Base-by-base conservation (phyloP, 768 basidiomycete genomes). In the Rhodotorula babjevae region DNA sequence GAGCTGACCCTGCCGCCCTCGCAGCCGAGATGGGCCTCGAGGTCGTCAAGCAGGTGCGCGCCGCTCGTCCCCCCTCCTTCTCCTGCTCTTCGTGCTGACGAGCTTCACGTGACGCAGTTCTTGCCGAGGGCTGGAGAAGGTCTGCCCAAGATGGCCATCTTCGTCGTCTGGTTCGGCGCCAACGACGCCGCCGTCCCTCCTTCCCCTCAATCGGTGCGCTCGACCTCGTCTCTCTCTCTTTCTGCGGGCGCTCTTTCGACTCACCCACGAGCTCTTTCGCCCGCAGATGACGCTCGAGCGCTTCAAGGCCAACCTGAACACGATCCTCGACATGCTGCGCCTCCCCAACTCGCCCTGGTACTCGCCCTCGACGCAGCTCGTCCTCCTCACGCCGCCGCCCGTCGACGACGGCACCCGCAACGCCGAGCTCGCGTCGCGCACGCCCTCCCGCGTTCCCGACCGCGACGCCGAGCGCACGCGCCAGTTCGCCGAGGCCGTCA, bases 81-180 rank as follows among this genome's bases (percentile, higher is more conserved):
- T 46, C 25, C n/a, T 42, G 23, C 14, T 46, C 44, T 10, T 8
- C 21, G 8, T 33, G 16, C 21, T 49, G 31, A 25, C 33, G 7
- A 6, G 27, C n/a, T 3, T 11, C 50, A 3, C 3, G 16, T 3
- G 15, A 1, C 8, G 9, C 71, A 76, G 69, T 74, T 69, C 67
- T 58, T 73, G 11, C 72, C 76, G 1, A 64, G 62, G 15, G 36
- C 40, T 0, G 61, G 46, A 10, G 67, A 69, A 29, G 46, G 53
- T 15, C 61, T 63, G 7, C 70, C 72, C 12, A 31, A 56, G 40
- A 71, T 69, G 52, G 27, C 46, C 3, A 40, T 76, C 25, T 44
- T 76, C n/a, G 2, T 36, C 29, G 68, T 76, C 53, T 76, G 76
- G 76, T 71, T 73, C 67, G 76, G 76, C 44, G 76, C 76, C 25